These are phyloP conservation scores for Pezicula carpinea DNA, from an alignment of 2,329 filamentous ascomycete genomes.

Conservation along the genomic window DNA sequence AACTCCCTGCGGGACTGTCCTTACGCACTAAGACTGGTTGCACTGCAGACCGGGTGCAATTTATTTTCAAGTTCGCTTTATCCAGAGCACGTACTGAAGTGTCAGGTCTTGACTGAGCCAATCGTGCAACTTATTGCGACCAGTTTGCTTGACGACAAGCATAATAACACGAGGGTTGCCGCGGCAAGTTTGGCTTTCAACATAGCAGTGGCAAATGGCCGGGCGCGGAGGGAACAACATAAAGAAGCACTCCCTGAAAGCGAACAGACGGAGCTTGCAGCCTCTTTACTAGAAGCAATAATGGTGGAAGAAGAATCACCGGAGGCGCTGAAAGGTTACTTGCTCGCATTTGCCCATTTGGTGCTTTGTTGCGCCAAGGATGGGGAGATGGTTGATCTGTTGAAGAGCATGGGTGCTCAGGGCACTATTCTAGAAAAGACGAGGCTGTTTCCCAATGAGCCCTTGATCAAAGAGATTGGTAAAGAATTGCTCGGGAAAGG, in stretches of 20 bases:
- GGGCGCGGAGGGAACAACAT: constrained; percentile 52
- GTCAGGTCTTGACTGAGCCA: constrained; percentile 46
- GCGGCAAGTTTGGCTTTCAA: constrained; percentile 84
- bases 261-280: constrained; percentile 76
- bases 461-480: constrained; percentile 48
- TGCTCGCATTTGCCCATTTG: constrained; percentile 72
- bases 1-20: constrained; percentile 56
- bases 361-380: constrained; percentile 65
- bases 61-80: constrained; percentile 75
- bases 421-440: constrained; percentile 57
- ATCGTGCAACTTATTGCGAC: constrained; percentile 68
- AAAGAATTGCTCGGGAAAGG: constrained; percentile 36
- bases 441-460: constrained; percentile 50
- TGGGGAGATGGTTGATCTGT: constrained; percentile 76
- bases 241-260: constrained; percentile 58
- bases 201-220: constrained; percentile 66
- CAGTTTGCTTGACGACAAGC: constrained; percentile 72
- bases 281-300: constrained; percentile 73
- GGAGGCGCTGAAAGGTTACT: constrained; percentile 72
- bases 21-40: constrained; percentile 79
- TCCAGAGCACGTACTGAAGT: constrained; percentile 54
- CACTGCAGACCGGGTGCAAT: constrained; percentile 80
- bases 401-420: constrained; percentile 70
- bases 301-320: constrained; percentile 52
- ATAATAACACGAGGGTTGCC: constrained; percentile 72